Percentiles rank a stretch among this genome's conserved stretches.
These are phyloP conservation scores for Salix suchowensis DNA, from an alignment of 345 rosid genomes.

Conservation along the genomic window DNA sequence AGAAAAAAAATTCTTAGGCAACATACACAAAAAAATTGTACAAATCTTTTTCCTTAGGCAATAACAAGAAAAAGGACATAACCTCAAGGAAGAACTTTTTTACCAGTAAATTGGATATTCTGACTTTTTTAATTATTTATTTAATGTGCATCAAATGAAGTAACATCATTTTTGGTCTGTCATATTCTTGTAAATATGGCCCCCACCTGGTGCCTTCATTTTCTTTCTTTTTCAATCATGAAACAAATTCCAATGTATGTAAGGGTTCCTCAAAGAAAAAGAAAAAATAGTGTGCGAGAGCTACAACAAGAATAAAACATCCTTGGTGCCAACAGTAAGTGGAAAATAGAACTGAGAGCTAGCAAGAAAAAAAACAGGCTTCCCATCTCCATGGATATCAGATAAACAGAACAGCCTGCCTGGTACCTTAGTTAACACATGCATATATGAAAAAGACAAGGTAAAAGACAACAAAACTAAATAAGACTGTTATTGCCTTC, in stretches of 20 bases:
- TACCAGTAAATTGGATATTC: not conserved
- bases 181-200: not conserved
- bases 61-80: not conserved
- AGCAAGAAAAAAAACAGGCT: too few species aligned
- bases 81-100: not conserved
- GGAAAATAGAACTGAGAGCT: not conserved
- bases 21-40: not conserved
- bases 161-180: not conserved
- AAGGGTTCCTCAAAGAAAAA: not conserved
- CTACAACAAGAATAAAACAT: not conserved
- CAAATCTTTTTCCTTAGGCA: too few species aligned
- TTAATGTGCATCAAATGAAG: not conserved
- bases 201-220: not conserved
- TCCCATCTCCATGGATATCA: too few species aligned
- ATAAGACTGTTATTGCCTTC: not conserved
- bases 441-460: not conserved
- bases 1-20: not conserved
- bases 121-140: not conserved
- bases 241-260: not conserved
- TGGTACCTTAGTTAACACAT: not conserved
- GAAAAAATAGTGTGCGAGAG: not conserved
- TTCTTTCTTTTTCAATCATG: not conserved
- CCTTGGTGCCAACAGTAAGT: too few species aligned
- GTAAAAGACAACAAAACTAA: not conserved
- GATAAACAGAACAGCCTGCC: not conserved